phyloP scores from a whole-genome alignment of 2,329 filamentous ascomycete genomes.

The Didymella arachidicola region DNA sequence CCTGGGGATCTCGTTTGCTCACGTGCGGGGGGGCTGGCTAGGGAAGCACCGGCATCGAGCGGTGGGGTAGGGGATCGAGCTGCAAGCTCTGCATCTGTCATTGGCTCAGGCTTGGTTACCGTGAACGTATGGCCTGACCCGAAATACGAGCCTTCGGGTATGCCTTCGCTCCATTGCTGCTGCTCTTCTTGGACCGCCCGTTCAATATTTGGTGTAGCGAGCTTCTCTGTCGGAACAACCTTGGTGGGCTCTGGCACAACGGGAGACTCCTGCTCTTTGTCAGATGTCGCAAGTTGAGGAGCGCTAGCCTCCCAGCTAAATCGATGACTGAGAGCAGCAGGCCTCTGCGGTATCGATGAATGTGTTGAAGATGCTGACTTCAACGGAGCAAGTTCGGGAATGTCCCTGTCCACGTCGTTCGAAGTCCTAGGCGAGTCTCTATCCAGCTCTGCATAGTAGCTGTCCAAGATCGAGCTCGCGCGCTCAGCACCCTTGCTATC shows the following conservation, averaged over 20 bases:
- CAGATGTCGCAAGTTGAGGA: conserved; percentile 22
- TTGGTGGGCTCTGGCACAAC: conserved; percentile 25
- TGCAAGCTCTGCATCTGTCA: conserved; percentile 28
- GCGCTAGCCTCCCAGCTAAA: conserved; percentile 45
- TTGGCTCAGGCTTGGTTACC: conserved; percentile 32
- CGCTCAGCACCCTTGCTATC: conserved; percentile 45
- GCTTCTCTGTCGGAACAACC: conserved; percentile 14
- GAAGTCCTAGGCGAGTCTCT: conserved; percentile 49
- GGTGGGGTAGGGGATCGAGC: conserved; percentile 28
- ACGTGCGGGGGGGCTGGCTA: conserved; percentile 29
- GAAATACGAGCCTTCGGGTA: conserved; percentile 36
- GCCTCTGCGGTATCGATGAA: conserved; percentile 25
- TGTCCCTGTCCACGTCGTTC: conserved; percentile 23
- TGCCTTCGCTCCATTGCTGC: conserved; percentile 27
- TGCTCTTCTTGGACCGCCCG: conserved; percentile 27
- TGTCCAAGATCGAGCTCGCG: conserved; percentile 70
- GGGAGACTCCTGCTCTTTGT: conserved; percentile 19
- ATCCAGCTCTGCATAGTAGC: conserved; percentile 65
- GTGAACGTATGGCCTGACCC: conserved; percentile 39
- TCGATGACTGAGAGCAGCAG: conserved; percentile 36
- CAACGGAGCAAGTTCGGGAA: conserved; percentile 17
- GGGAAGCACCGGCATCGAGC: conserved; percentile 23
- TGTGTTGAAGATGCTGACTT: conserved; percentile 22
- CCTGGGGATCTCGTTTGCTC: conserved; percentile 40
- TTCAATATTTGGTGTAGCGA: conserved; percentile 25